Conservation (phyloP, 208 protist genomes). For the Novymonas esmeraldas region DNA sequence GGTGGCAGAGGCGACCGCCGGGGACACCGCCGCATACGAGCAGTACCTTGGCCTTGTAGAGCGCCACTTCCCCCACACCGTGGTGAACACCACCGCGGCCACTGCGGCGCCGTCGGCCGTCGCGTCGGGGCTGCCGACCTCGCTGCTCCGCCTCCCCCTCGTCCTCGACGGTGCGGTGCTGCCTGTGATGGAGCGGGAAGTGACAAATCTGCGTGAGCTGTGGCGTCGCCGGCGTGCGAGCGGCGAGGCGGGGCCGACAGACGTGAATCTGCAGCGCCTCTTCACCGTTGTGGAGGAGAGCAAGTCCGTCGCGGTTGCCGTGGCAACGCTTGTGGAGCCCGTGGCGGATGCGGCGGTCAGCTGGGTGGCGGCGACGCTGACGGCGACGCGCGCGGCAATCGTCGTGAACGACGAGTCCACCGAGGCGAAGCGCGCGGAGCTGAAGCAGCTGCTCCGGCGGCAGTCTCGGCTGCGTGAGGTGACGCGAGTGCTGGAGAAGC, state of each 20-base stretch:
- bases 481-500: conserved; percentile 11
- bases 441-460: conserved; percentile 48
- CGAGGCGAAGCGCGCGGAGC: conserved; percentile 43
- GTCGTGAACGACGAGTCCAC: conserved; percentile 70
- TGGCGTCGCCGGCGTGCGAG: conserved; percentile 1
- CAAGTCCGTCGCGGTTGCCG: background rate
- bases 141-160: conserved; percentile 19
- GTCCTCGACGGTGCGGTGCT: conserved; percentile 20
- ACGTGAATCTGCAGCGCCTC: conserved; percentile 9
- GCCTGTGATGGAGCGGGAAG: conserved; percentile 17
- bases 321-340: conserved; percentile 26
- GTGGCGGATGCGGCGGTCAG: conserved; percentile 20
- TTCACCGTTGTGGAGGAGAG: background rate
- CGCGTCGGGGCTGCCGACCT: background rate
- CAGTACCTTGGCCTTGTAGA: conserved; percentile 21
- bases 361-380: conserved; percentile 16
- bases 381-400: conserved; percentile 24
- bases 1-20: conserved; percentile 2
- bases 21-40: conserved; percentile 4
- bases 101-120: background rate
- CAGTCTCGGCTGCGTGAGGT: conserved; percentile 34
- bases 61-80: conserved; percentile 31
- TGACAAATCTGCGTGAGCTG: conserved; percentile 7
- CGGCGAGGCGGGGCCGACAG: too few relatives aligned
- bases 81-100: background rate